These are phyloP conservation scores for Fusarium nygamai DNA, from an alignment of 2,329 filamentous ascomycete species.

Conservation along the genomic window DNA sequence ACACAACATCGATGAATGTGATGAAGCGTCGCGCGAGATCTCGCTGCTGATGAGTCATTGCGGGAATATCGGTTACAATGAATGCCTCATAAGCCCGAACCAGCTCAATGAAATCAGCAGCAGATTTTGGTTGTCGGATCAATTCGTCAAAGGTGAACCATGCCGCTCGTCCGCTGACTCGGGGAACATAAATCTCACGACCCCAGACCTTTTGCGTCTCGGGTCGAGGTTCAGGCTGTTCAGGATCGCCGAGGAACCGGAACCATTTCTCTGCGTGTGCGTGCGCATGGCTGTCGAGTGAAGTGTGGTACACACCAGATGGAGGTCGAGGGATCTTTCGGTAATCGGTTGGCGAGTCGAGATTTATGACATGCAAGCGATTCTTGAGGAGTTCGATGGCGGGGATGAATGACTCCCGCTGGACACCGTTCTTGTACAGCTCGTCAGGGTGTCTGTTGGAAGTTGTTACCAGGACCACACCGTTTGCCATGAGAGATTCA, in stretches of 20 bases:
- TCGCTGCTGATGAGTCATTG: constrained; percentile 86
- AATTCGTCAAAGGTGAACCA: constrained; percentile 94
- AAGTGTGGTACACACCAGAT: constrained; percentile 92
- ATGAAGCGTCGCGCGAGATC: constrained; percentile 95
- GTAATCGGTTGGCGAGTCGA: constrained; percentile 96
- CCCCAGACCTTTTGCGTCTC: constrained; percentile 92
- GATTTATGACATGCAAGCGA: constrained; percentile 87
- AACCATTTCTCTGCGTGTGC: constrained; percentile 96
- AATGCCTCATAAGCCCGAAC: constrained; percentile 92
- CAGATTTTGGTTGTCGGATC: constrained; percentile 87
- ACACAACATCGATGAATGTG: constrained; percentile 96
- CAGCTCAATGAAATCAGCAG: constrained; percentile 94
- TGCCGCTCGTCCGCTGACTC: constrained; percentile 86
- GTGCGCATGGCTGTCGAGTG: constrained; percentile 79
- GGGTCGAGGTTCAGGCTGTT: constrained; percentile 77
- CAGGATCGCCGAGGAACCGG: constrained; percentile 86
- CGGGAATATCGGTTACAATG: constrained; percentile 88
- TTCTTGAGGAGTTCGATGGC: constrained; percentile 92
- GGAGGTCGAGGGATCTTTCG: constrained; percentile 94
- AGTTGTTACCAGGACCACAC: constrained; percentile 95
- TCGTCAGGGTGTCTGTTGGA: constrained; percentile 97
- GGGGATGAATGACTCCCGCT: constrained; percentile 93
- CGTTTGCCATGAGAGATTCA: constrained; percentile 92
- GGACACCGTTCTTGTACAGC: constrained; percentile 97
- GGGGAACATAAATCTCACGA: constrained; percentile 85